Conservation (phyloP, 371 early-diverging fungal species). For the Mucor lusitanicus region DNA sequence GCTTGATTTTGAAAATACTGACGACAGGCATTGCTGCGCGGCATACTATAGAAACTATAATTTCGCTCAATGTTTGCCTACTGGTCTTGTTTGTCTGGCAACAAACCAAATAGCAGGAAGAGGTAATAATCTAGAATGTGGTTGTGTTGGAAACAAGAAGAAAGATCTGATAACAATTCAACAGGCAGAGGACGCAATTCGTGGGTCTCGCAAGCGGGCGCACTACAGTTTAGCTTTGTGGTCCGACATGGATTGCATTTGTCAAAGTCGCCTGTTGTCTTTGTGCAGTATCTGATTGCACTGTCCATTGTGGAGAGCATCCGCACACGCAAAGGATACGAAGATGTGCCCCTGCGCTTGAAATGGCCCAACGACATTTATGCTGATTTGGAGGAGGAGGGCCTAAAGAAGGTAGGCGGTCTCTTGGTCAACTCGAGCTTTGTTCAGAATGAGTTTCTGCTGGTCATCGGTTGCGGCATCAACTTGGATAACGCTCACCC, state of each 20-base stretch:
- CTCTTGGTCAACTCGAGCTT: slow-evolving; percentile 82
- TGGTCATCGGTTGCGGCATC: slow-evolving; percentile 81
- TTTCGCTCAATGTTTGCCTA: slow-evolving; percentile 64
- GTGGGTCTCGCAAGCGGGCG: slow-evolving; percentile 90
- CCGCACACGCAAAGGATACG: slow-evolving; percentile 65
- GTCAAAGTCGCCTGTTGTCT: slow-evolving; percentile 63
- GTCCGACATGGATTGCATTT: slow-evolving; percentile 62
- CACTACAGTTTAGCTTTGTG: slow-evolving; percentile 81
- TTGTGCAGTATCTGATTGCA: slow-evolving; percentile 89
- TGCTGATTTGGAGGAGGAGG: slow-evolving; percentile 35
- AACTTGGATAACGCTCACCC: slow-evolving; percentile 83
- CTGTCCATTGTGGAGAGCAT: slow-evolving; percentile 84
- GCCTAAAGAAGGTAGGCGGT: slow-evolving; percentile 79
- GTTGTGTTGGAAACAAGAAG: background rate
- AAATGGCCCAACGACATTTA: slow-evolving; percentile 98
- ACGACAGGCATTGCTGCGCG: no score
- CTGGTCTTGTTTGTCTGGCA: slow-evolving; percentile 76
- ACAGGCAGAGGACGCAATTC: slow-evolving; percentile 78
- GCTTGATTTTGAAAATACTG: no score
- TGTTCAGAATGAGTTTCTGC: slow-evolving; percentile 60
- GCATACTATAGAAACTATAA: slow-evolving; percentile 51
- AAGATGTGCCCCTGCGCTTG: slow-evolving; percentile 72
- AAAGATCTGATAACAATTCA: slow-evolving; percentile 7
- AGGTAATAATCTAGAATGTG: slow-evolving; percentile 44
- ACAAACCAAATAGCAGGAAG: slow-evolving; percentile 79